Conservation (phyloP, 2,329 filamentous ascomycete genomes). For the Phaeophleospora eucalypticola region DNA sequence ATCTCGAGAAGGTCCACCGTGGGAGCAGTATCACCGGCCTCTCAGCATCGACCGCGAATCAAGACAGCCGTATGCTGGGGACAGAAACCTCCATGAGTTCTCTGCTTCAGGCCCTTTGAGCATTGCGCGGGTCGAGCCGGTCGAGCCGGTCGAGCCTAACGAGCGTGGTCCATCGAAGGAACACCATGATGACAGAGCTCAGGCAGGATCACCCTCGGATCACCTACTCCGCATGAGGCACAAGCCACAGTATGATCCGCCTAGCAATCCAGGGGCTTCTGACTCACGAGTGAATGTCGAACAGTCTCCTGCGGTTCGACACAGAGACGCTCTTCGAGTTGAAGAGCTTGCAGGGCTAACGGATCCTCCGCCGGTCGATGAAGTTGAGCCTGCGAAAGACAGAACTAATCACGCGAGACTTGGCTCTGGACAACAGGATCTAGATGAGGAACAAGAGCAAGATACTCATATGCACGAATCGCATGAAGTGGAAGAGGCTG, state of each 20-base stretch:
- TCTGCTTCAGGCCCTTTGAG: slow-evolving; percentile 15
- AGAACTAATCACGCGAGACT: not conserved
- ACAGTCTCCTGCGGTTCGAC: not conserved
- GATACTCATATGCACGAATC: not conserved
- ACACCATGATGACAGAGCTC: not conserved
- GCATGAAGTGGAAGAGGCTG: not conserved
- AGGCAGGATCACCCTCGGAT: not conserved
- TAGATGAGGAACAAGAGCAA: not conserved
- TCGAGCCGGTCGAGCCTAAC: not conserved
- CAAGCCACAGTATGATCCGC: slow-evolving; percentile 8
- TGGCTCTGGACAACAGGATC: not conserved
- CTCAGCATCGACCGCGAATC: slow-evolving; percentile 7
- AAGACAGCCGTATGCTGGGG: slow-evolving; percentile 1
- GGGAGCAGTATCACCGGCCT: slow-evolving; percentile 15
- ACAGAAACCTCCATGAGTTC: slow-evolving; percentile 15
- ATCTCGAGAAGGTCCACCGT: slow-evolving; percentile 7
- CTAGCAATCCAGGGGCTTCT: slow-evolving; percentile 17
- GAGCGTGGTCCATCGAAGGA: not conserved
- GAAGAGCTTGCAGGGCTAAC: not conserved
- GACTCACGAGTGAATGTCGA: slow-evolving; percentile 7
- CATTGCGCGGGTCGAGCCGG: slow-evolving; percentile 15
- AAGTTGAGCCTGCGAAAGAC: not conserved
- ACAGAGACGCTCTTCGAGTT: not conserved
- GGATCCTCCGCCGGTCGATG: not conserved
- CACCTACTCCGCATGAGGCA: not conserved